Evolutionary conservation across 1,284 basidiomycete species (phyloP).

Genomic region (Kalmanozyma brasiliensis): DNA sequence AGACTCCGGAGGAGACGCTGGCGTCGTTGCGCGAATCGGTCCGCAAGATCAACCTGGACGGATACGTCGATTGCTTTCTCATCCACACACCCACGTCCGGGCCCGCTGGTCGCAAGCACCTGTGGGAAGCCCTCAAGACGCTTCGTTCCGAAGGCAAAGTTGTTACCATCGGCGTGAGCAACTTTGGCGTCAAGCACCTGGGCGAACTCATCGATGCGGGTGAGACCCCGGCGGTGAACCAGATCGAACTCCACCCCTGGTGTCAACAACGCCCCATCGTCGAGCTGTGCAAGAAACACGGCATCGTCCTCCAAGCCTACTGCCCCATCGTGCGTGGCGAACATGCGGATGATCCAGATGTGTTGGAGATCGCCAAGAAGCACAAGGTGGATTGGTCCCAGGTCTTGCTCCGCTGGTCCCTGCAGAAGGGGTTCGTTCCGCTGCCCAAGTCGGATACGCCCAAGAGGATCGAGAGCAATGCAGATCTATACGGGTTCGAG

Average conservation of each 20-base stretch:
- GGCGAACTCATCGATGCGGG: conserved; percentile 27
- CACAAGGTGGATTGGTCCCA: conserved; percentile 44
- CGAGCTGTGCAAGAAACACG: conserved; percentile 40
- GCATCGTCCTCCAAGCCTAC: conserved; percentile 45
- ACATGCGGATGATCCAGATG: conserved; percentile 29
- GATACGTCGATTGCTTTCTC: conserved; percentile 50
- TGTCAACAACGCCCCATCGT: conserved; percentile 46
- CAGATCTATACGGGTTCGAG: conserved; percentile 44
- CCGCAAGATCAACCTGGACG: conserved; percentile 32
- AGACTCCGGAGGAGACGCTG: conserved; percentile 34
- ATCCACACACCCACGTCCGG: conserved; percentile 50
- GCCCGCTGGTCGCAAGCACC: conserved; percentile 34
- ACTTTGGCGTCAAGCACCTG: conserved; percentile 46
- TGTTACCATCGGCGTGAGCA: conserved; percentile 41
- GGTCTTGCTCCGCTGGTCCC: conserved; percentile 41
- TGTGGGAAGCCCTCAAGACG: conserved; percentile 44
- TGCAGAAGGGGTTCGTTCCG: conserved; percentile 48
- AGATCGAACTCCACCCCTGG: conserved; percentile 51
- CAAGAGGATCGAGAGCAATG: conserved; percentile 45
- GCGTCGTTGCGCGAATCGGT: conserved; percentile 34
- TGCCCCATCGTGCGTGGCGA: conserved; percentile 45
- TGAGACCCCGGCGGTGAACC: conserved; percentile 37
- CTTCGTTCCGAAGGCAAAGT: conserved; percentile 41
- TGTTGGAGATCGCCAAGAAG: conserved; percentile 37
- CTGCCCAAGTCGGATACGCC: conserved; percentile 54